Evolutionary conservation across 2,329 filamentous ascomycete species (phyloP), one percentile per base, ranked within the genome.

Genomic region (Claviceps cyperi): DNA sequence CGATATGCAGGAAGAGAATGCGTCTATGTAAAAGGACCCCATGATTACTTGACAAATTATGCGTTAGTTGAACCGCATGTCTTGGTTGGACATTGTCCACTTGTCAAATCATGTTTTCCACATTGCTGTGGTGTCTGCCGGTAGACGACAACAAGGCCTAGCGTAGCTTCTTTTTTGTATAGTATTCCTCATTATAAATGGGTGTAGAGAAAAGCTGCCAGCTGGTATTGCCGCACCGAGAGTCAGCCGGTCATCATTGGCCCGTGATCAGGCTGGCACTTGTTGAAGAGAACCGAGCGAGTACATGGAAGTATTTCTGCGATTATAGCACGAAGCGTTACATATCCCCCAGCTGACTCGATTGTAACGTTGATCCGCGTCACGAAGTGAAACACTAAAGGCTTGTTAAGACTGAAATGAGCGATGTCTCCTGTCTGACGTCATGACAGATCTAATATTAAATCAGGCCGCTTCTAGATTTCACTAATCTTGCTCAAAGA

Each of bases 11-110:
- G 58, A 57, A 6, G 45, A 51, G 41, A 55, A 62, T 61, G 51
- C 55, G 51, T 50, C 53, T 35, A 41, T 51, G 7, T 46, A 39
- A 43, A 62, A 71, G 43, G 72, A 72, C 51, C 65, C 69, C 6
- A 77, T 78, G 74, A 66, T 76, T 54, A 78, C 72, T 47, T 77
- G 62, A 67, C 35, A 4, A 37, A 28, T n/a, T 9, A 2, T 21
- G 13, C 13, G 15, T 15, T 17, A 11, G 17, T 22, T 35, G 13
- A 8, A 51, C 15, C 19, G 35, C 14, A 15, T 50, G 40, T 53
- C 14, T 11, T 28, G 36, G 19, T 3, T 36, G 36, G 9, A 14
- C 35, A 13, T 39, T 48, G 13, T 19, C 9, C 36, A 8, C 11
- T 46, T 2, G 17, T 24, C 36, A 32, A 32, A 24, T 17, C 32